A percentile compares a stretch with the other conserved stretches of the same genome.
phyloP scores from a whole-genome alignment of 495 filamentous ascomycete species.

The Penicillium silybi region DNA sequence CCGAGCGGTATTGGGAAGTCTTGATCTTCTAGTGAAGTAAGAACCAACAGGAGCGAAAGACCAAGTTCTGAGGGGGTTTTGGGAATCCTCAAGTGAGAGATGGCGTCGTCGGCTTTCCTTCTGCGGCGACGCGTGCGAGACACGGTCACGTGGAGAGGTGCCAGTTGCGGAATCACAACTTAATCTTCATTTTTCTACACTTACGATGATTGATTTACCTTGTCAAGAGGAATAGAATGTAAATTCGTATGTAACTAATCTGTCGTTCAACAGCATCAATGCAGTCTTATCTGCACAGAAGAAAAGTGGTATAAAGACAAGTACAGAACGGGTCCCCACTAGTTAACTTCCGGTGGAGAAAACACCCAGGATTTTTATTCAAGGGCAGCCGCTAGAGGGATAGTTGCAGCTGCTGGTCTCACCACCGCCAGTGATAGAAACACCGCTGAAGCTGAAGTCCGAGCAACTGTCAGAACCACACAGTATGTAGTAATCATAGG shows the following conservation, averaged over 20 bases:
- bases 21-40: not conserved
- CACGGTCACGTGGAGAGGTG: constrained; percentile 35
- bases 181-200: not conserved
- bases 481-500: constrained; percentile 45
- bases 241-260: not conserved
- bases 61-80: not conserved
- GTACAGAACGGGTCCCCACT: not conserved
- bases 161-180: constrained; percentile 6
- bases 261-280: not conserved
- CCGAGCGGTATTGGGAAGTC: not conserved
- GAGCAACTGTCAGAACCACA: constrained; percentile 45
- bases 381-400: constrained; percentile 22
- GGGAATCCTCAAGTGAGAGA: constrained; percentile 5
- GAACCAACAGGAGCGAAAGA: constrained; percentile 4
- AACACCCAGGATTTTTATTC: not conserved
- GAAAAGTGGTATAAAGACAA: not conserved
- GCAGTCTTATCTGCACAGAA: not conserved
- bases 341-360: not conserved
- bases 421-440: constrained; percentile 40
- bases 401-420: constrained; percentile 40
- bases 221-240: not conserved
- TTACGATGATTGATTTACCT: not conserved
- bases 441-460: constrained; percentile 36
- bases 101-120: constrained; percentile 14
- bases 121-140: constrained; percentile 34